Evolutionary conservation across 1,139 yeast species (phyloP).

Genomic region (Sugiyamaella sp.): DNA sequence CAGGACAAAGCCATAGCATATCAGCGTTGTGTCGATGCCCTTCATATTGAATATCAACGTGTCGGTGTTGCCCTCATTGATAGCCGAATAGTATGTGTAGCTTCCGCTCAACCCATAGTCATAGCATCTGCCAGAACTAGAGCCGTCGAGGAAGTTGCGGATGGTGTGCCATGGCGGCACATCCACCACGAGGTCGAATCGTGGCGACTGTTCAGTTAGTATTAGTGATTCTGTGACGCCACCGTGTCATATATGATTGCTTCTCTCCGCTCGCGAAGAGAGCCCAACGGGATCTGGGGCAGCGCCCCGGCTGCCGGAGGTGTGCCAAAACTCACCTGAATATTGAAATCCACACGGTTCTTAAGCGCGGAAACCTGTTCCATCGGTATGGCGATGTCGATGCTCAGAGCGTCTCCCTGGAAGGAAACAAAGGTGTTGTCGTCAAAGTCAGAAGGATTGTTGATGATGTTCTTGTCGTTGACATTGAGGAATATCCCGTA

Average conservation of each 20-base stretch:
- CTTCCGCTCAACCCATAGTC: slow-evolving; percentile 66
- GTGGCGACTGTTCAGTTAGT: slow-evolving; percentile 50
- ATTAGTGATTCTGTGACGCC: no score
- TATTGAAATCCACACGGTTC: slow-evolving; percentile 56
- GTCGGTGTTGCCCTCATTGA: slow-evolving; percentile 70
- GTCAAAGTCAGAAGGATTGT: slow-evolving; percentile 80
- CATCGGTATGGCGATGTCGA: slow-evolving; percentile 60
- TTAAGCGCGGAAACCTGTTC: slow-evolving; percentile 60
- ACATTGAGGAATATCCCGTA: slow-evolving; percentile 73
- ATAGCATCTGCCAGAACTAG: slow-evolving; percentile 66
- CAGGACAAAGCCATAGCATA: slow-evolving; percentile 77
- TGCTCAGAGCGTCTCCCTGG: slow-evolving; percentile 61
- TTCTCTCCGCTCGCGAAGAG: no score
- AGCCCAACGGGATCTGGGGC: not conserved
- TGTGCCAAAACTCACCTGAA: slow-evolving; percentile 38
- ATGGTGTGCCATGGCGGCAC: slow-evolving; percentile 94
- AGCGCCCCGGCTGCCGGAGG: not conserved
- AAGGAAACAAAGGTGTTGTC: slow-evolving; percentile 78
- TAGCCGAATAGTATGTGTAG: slow-evolving; percentile 60
- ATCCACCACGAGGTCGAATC: slow-evolving; percentile 63
- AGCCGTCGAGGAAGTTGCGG: slow-evolving; percentile 64
- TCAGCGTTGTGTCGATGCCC: slow-evolving; percentile 68
- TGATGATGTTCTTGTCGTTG: slow-evolving; percentile 84
- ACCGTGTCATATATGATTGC: no score
- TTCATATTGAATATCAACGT: slow-evolving; percentile 64